Percentiles rank a stretch among this genome's conserved stretches.
These are phyloP conservation scores for Lepidopterella palustris DNA, from an alignment of 495 filamentous ascomycete genomes.

Conservation along the genomic window DNA sequence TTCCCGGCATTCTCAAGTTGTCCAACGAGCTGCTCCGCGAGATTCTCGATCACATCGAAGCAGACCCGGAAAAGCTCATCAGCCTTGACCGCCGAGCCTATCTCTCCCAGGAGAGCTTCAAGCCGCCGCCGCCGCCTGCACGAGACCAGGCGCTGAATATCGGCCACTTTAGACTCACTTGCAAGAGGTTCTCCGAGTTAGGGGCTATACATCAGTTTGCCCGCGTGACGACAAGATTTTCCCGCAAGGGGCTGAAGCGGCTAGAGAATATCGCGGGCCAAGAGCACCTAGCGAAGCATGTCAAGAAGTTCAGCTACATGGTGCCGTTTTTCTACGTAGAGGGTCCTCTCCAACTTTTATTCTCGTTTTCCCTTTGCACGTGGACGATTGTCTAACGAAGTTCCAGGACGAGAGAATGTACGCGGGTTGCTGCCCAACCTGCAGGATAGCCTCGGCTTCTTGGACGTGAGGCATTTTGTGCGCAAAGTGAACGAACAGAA, in stretches of 20 bases:
- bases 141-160: slow-evolving; percentile 42
- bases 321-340: slow-evolving; percentile 59
- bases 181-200: slow-evolving; percentile 55
- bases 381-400: slow-evolving; percentile 21
- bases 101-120: slow-evolving; percentile 52
- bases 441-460: slow-evolving; percentile 23
- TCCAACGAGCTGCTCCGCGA: slow-evolving; percentile 57
- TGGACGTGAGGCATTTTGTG: slow-evolving; percentile 38
- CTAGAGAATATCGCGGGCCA: slow-evolving; percentile 46
- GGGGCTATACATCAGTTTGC: slow-evolving; percentile 55
- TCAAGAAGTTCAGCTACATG: slow-evolving; percentile 65
- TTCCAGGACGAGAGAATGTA: slow-evolving; percentile 35
- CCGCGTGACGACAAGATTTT: slow-evolving; percentile 56
- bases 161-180: slow-evolving; percentile 52
- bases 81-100: slow-evolving; percentile 46
- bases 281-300: slow-evolving; percentile 51
- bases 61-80: slow-evolving; percentile 44
- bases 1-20: slow-evolving; percentile 42
- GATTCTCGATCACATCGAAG: slow-evolving; percentile 49
- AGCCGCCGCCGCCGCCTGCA: slow-evolving; percentile 38
- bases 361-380: slow-evolving; percentile 14
- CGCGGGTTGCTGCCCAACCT: slow-evolving; percentile 31
- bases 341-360: slow-evolving; percentile 30
- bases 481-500: slow-evolving; percentile 42
- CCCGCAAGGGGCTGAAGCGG: slow-evolving; percentile 49